Percentiles rank a stretch among this genome's conserved stretches.
These are phyloP conservation scores for Penicillium goetzii DNA, from an alignment of 495 filamentous ascomycete genomes.

Conservation along the genomic window DNA sequence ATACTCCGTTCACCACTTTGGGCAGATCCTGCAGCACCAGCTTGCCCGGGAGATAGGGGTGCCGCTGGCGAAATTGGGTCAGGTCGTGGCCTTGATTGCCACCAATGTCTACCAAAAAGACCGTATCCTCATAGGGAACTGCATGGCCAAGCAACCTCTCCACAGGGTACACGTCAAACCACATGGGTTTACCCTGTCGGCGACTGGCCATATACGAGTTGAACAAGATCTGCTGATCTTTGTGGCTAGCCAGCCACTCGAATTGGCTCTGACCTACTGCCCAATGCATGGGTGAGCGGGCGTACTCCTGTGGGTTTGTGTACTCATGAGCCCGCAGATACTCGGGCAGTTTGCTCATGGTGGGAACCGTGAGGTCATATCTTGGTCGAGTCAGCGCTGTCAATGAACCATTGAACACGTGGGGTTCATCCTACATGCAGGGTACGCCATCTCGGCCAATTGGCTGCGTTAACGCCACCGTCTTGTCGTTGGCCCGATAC, in stretches of 20 bases:
- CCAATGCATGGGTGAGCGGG: conserved; percentile 43
- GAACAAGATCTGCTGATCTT: conserved; percentile 38
- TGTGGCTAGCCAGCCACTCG: conserved; percentile 41
- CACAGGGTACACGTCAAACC: conserved; percentile 46
- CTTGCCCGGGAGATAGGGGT: conserved; percentile 27
- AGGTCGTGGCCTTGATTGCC: conserved; percentile 49
- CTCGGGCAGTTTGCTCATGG: conserved; percentile 37
- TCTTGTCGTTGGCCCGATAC: conserved; percentile 40
- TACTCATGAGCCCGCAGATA: conserved; percentile 39
- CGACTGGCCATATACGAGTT: conserved; percentile 49
- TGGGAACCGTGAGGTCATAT: conserved; percentile 46
- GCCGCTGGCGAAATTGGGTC: conserved; percentile 28
- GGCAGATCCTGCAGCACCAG: conserved; percentile 43
- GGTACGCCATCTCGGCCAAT: conserved; percentile 43
- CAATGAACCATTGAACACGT: background rate
- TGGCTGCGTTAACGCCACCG: conserved; percentile 37
- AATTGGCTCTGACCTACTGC: conserved; percentile 47
- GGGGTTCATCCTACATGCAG: conserved; percentile 42
- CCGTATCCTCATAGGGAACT: conserved; percentile 30
- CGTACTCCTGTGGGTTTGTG: conserved; percentile 39
- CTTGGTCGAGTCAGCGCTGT: conserved; percentile 15
- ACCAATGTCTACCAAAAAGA: conserved; percentile 48
- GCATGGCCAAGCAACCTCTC: conserved; percentile 27
- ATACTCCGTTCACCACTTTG: conserved; percentile 29
- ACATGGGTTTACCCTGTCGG: conserved; percentile 36